Base-by-base conservation (phyloP, 495 filamentous ascomycete species). In the Talaromyces liani region DNA sequence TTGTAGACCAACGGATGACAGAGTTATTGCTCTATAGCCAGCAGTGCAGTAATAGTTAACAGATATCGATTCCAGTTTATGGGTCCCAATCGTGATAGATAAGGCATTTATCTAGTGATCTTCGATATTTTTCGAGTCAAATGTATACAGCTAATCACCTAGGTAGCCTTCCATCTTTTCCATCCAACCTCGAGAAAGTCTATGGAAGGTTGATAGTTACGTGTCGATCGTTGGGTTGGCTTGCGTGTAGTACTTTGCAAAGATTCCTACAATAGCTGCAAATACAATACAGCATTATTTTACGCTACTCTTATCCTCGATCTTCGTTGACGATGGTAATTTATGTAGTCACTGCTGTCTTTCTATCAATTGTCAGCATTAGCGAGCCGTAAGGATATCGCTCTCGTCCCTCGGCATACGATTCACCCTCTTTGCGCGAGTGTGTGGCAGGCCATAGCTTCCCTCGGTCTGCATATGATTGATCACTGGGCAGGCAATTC, bases 401-500 rank as follows among this genome's bases (percentile, higher is more conserved):
- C 47, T 67, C 59, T 7, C 73, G 68, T 6, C 78, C 77, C 59
- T 75, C 72, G 14, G 73, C 74, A 58, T 79, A 80, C 2, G 65
- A 58, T 61, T 72, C 71, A 22, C 76, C 75, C 14, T 71, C 68
- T 62, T 76, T 70, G 0, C 76, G 70, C 71, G 78, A 71, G 63
- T 80, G 78, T 0, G 78, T 80, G 2, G 76, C 71, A 1, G 77
- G 77, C 75, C 74, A 80, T 4, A 74, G 64, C 41, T 76, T 75
- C 55, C 68, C 65, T 10, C 78, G 66, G 61, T 78, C 76, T n/a
- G 64, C 63, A 67, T 80, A 81, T 65, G 80, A 81, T 34, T 71
- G 66, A 58, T 76, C 70, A 51, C 22, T 24, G 22, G 22, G 22
- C 22, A 24, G 78, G 75, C 27, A 81, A 65, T 62, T 79, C 72